Conservation (phyloP, 2,329 filamentous ascomycete genomes). For the Pleomassaria siparia region DNA sequence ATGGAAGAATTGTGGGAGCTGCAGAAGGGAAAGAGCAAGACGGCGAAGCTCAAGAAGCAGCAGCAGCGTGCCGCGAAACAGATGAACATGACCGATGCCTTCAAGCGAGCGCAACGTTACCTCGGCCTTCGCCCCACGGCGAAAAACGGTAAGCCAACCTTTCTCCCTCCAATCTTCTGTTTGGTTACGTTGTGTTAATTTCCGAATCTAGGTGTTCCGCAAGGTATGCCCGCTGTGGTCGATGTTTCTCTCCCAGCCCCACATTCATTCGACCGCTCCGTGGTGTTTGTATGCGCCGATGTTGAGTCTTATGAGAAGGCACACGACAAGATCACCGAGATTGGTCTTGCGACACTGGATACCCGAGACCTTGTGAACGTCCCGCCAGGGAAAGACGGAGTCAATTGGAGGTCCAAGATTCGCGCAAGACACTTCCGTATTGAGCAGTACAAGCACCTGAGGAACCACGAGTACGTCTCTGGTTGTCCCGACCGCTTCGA, state of each 20-base stretch:
- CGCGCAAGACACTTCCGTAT: slow-evolving; percentile 75
- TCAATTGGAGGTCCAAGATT: slow-evolving; percentile 69
- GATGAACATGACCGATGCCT: slow-evolving; percentile 55
- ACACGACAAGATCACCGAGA: slow-evolving; percentile 72
- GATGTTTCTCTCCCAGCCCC: slow-evolving; percentile 50
- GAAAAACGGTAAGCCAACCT: slow-evolving; percentile 11
- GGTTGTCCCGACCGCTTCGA: slow-evolving; percentile 75
- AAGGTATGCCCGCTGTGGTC: slow-evolving; percentile 27
- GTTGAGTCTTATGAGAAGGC: slow-evolving; percentile 76
- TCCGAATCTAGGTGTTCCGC: not conserved
- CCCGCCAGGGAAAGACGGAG: slow-evolving; percentile 62
- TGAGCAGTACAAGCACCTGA: slow-evolving; percentile 64
- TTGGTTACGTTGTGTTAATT: not conserved
- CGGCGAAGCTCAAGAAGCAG: slow-evolving; percentile 52
- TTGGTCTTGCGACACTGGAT: slow-evolving; percentile 82
- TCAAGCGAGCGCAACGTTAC: slow-evolving; percentile 68
- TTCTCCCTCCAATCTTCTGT: not conserved
- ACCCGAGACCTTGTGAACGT: slow-evolving; percentile 59
- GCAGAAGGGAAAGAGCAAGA: slow-evolving; percentile 53
- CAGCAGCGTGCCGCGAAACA: slow-evolving; percentile 54
- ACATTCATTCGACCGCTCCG: slow-evolving; percentile 54
- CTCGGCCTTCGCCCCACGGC: slow-evolving; percentile 63
- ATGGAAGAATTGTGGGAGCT: slow-evolving; percentile 56
- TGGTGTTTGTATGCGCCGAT: slow-evolving; percentile 77
- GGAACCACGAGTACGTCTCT: slow-evolving; percentile 68